phyloP scores from a whole-genome alignment of 1,284 basidiomycete genomes.

The Boletellus deceptivus region DNA sequence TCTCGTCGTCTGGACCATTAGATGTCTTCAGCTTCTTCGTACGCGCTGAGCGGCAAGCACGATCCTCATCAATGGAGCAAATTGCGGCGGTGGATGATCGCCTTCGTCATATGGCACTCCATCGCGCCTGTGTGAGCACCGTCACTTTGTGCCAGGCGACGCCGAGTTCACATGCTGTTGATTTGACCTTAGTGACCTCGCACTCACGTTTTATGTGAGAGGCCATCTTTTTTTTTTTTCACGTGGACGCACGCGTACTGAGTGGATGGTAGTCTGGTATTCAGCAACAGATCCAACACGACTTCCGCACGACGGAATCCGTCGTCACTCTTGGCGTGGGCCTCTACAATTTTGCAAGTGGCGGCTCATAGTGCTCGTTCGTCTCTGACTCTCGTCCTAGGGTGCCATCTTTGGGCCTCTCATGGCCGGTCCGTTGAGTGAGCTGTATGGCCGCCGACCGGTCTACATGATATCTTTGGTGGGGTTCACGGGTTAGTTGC shows the following conservation, averaged over 20 bases:
- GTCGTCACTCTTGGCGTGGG: constrained; percentile 25
- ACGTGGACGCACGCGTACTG: background rate
- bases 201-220: constrained; percentile 30
- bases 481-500: constrained; percentile 24
- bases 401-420: constrained; percentile 29
- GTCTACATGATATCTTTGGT: constrained; percentile 22
- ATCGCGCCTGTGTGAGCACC: constrained; percentile 29
- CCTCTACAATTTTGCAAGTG: constrained; percentile 27
- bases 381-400: constrained; percentile 13
- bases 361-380: background rate
- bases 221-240: background rate
- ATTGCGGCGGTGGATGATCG: constrained; percentile 27
- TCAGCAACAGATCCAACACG: constrained; percentile 26
- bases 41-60: constrained; percentile 16
- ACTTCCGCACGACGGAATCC: constrained; percentile 19
- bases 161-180: background rate
- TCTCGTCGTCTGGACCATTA: background rate
- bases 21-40: constrained; percentile 24
- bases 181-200: constrained; percentile 16
- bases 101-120: constrained; percentile 28
- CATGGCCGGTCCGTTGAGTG: constrained; percentile 26
- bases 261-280: constrained; percentile 23
- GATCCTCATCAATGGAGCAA: constrained; percentile 30
- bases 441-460: constrained; percentile 26
- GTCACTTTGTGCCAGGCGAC: background rate